A percentile compares a stretch with the other conserved stretches of the same genome.
Conservation (phyloP, 1,284 basidiomycete species). For the Taiwanofungus camphoratus region DNA sequence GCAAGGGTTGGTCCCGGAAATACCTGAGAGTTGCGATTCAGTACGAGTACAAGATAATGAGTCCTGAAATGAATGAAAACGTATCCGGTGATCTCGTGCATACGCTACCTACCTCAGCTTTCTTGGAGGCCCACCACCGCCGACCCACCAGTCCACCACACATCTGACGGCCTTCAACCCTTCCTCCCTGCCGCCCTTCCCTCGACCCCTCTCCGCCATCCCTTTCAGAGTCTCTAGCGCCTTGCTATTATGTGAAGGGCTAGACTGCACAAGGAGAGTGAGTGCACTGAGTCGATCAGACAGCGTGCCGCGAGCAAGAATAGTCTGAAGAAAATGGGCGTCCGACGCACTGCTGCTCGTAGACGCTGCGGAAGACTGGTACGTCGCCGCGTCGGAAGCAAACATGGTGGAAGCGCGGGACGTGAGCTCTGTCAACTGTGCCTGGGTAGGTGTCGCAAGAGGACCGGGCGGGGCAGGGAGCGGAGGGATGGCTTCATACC, state of each 20-base stretch:
- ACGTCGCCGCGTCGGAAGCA: constrained; percentile 41
- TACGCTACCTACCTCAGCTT: constrained; percentile 70
- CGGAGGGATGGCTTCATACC: constrained; percentile 45
- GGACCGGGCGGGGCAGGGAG: constrained; percentile 22
- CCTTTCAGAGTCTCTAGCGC: constrained; percentile 71
- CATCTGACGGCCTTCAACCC: constrained; percentile 86
- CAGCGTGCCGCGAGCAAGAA: constrained; percentile 84
- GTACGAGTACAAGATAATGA: no score
- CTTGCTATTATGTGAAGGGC: constrained; percentile 84
- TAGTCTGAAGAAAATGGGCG: constrained; percentile 75
- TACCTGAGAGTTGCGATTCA: constrained; percentile 50
- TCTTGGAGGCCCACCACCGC: constrained; percentile 74
- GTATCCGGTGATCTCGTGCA: constrained; percentile 11
- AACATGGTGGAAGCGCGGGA: constrained; percentile 50
- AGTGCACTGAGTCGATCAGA: constrained; percentile 92
- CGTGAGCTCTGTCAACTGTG: constrained; percentile 40
- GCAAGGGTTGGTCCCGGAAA: constrained; percentile 82
- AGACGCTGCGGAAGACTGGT: constrained; percentile 35
- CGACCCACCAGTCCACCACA: constrained; percentile 95
- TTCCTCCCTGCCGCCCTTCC: constrained; percentile 88
- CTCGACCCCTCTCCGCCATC: constrained; percentile 73
- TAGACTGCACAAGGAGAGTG: constrained; percentile 86
- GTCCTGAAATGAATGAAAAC: background rate
- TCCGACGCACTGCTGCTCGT: constrained; percentile 54
- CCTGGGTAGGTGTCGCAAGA: constrained; percentile 32